phyloP scores from a whole-genome alignment of 2,329 filamentous ascomycete genomes.

The Cladosporium sp. region DNA sequence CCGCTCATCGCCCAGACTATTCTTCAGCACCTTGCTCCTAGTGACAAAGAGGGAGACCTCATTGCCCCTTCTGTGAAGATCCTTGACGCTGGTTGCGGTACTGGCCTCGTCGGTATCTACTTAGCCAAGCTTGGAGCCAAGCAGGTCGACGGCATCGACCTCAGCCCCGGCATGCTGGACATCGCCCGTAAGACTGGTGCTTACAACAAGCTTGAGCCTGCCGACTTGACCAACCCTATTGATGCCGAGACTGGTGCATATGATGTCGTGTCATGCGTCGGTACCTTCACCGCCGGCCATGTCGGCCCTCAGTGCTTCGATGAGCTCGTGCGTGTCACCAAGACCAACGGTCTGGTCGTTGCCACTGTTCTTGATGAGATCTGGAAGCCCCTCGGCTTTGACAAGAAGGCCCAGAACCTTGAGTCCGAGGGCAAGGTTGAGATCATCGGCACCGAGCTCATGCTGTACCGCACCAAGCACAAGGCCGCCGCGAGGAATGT shows the following conservation, averaged over 20 bases:
- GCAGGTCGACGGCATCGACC: slow-evolving; percentile 55
- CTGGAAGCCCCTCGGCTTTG: slow-evolving; percentile 52
- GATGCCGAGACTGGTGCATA: slow-evolving; percentile 44
- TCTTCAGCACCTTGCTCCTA: slow-evolving; percentile 21
- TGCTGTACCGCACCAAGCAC: slow-evolving; percentile 35
- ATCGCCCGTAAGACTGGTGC: slow-evolving; percentile 51
- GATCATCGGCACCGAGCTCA: slow-evolving; percentile 36
- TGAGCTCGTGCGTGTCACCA: slow-evolving; percentile 54
- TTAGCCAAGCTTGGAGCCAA: slow-evolving; percentile 44
- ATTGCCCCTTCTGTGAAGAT: slow-evolving; percentile 35
- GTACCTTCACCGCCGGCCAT: slow-evolving; percentile 58
- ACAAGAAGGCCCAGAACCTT: slow-evolving; percentile 44
- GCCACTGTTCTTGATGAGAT: slow-evolving; percentile 54
- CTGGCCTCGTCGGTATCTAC: slow-evolving; percentile 53
- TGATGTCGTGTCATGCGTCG: slow-evolving; percentile 55
- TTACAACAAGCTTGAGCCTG: slow-evolving; percentile 48
- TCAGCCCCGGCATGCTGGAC: slow-evolving; percentile 55
- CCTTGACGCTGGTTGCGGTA: slow-evolving; percentile 59
- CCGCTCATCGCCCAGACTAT: slow-evolving; percentile 41
- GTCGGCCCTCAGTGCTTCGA: slow-evolving; percentile 53
- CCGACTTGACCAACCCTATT: slow-evolving; percentile 51
- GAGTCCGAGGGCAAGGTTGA: slow-evolving; percentile 37
- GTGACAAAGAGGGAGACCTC: slow-evolving; percentile 20
- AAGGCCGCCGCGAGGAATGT: slow-evolving; percentile 27
- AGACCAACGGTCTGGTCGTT: slow-evolving; percentile 50